Conservation (phyloP, 257 asterid species). For the Solanum lignicaule region DNA sequence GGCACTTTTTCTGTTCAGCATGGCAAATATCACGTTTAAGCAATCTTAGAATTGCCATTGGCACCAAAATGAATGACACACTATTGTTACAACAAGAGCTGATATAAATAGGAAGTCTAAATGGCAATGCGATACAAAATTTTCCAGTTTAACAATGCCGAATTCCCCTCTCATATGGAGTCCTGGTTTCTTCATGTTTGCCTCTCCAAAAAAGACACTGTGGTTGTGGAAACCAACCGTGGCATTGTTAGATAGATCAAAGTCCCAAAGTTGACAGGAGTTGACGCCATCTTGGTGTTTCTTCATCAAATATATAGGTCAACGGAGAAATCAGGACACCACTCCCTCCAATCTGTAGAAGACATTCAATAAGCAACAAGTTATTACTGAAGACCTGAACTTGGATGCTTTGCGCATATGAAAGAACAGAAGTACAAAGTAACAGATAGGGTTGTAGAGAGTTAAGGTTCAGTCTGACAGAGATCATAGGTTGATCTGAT, state of each 20-base stretch:
- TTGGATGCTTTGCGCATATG: not conserved
- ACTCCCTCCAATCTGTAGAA: constrained; percentile 87
- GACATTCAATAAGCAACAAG: not conserved
- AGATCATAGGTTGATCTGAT: not conserved
- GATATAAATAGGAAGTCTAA: not conserved
- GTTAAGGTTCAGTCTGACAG: not conserved
- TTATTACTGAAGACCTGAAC: not conserved
- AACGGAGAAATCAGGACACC: constrained; percentile 88
- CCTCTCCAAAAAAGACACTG: not conserved
- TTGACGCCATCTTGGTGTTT: constrained; percentile 92
- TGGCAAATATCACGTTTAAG: not conserved
- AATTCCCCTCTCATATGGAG: not conserved
- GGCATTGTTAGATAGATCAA: constrained; percentile 1
- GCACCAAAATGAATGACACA: not conserved
- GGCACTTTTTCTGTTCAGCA: not conserved
- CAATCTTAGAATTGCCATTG: not conserved
- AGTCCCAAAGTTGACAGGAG: constrained; percentile 64
- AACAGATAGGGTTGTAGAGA: not conserved
- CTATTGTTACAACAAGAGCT: not conserved
- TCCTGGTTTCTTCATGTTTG: not conserved
- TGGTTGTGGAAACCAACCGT: not conserved
- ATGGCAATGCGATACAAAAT: not conserved
- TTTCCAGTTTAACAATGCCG: not conserved
- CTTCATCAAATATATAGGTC: constrained; percentile 94
- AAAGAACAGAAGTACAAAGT: not conserved